phyloP scores from a whole-genome alignment of 306 rosid species.

The Prunus mume region DNA sequence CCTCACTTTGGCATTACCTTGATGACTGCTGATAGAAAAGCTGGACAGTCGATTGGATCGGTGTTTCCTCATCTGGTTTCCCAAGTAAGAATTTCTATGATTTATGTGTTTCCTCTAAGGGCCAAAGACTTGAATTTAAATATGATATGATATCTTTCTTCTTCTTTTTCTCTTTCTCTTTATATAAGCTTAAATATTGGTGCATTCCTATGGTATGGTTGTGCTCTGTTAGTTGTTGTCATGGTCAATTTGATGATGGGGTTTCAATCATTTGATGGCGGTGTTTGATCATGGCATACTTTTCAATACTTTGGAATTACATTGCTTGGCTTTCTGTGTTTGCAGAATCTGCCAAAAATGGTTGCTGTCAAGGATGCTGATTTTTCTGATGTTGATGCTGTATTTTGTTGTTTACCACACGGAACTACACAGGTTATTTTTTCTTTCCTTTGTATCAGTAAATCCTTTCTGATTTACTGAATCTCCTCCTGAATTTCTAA shows the following conservation, averaged over 20 bases:
- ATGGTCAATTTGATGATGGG: neutral
- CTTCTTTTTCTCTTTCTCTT: slow-evolving; percentile 1
- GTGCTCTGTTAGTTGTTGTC: neutral
- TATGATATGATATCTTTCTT: neutral
- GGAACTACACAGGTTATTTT: slow-evolving; percentile 86
- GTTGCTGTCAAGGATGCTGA: slow-evolving; percentile 81
- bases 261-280: slow-evolving; percentile 19
- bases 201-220: neutral
- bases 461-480: slow-evolving; percentile 15
- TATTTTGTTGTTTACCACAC: slow-evolving; percentile 93
- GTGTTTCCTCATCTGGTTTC: slow-evolving; percentile 80
- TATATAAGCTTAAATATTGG: neutral
- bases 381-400: slow-evolving; percentile 82
- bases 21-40: slow-evolving; percentile 89
- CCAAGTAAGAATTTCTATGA: slow-evolving; percentile 49
- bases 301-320: slow-evolving; percentile 8
- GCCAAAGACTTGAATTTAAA: neutral
- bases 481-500: neutral
- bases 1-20: slow-evolving; percentile 71
- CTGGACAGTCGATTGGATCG: slow-evolving; percentile 81
- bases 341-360: slow-evolving; percentile 80
- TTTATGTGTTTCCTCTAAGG: neutral
- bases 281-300: neutral
- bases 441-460: slow-evolving; percentile 7
- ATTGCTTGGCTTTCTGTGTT: slow-evolving; percentile 15